These are phyloP conservation scores for Baeospora myosura DNA, from an alignment of 1,284 basidiomycete species.

Conservation along the genomic window DNA sequence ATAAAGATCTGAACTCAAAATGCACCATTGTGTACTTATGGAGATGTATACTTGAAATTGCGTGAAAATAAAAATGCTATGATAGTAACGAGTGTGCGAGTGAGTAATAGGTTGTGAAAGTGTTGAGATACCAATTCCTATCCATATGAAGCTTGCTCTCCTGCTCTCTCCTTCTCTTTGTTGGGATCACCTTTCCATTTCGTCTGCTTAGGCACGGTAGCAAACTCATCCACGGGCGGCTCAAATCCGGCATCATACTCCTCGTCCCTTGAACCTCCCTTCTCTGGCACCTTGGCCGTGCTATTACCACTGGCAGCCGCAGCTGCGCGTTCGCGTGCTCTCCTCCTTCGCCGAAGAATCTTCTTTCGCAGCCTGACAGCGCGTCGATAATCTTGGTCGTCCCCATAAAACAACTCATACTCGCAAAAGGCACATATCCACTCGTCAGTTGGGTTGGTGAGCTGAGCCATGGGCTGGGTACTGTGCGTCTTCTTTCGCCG, in stretches of 20 bases:
- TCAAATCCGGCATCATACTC: slow-evolving; percentile 30
- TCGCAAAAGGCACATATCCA: slow-evolving; percentile 90
- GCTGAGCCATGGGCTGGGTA: slow-evolving; percentile 7
- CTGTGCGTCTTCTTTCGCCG: slow-evolving; percentile 20
- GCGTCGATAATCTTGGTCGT: slow-evolving; percentile 52
- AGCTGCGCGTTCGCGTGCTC: slow-evolving; percentile 74
- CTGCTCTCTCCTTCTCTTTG: slow-evolving; percentile 20
- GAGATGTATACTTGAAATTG: slow-evolving; percentile 1
- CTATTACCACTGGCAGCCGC: slow-evolving; percentile 31
- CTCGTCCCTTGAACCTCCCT: slow-evolving; percentile 27
- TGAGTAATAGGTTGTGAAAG: too few relatives aligned
- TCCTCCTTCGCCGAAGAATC: slow-evolving; percentile 64
- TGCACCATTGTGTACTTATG: not conserved
- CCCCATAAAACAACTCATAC: slow-evolving; percentile 79
- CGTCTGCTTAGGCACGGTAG: slow-evolving; percentile 16
- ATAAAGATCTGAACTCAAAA: not conserved
- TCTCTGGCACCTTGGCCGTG: slow-evolving; percentile 20
- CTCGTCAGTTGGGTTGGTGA: slow-evolving; percentile 66
- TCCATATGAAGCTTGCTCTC: slow-evolving; percentile 22
- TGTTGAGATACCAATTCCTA: too few relatives aligned
- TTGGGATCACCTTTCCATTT: slow-evolving; percentile 25
- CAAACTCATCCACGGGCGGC: slow-evolving; percentile 12
- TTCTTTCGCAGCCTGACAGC: slow-evolving; percentile 72
- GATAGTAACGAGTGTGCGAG: not conserved
- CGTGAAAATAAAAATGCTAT: not conserved